Evolutionary conservation across 768 basidiomycete species (phyloP).

Genomic region (Boletus subcaerulescens): DNA sequence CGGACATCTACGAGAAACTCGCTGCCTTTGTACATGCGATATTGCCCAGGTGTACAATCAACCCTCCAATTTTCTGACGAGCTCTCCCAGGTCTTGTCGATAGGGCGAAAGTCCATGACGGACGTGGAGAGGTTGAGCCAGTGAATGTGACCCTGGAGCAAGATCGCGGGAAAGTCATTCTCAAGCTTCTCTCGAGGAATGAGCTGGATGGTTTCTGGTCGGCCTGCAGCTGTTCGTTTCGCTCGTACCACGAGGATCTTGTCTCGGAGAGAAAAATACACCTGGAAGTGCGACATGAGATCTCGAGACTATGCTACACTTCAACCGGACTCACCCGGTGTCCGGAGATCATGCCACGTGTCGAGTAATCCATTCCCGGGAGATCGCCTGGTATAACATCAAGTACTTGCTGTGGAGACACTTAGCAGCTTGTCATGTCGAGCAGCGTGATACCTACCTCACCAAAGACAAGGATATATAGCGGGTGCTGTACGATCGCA

Average conservation of each 20-base stretch:
- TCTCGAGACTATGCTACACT: not conserved
- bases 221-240: not conserved
- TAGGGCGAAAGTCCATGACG: slow-evolving; percentile 28
- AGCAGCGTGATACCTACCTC: slow-evolving; percentile 22
- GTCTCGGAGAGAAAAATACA: slow-evolving; percentile 23
- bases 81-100: slow-evolving; percentile 22
- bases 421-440: not conserved
- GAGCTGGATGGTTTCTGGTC: slow-evolving; percentile 14
- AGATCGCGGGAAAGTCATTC: slow-evolving; percentile 25
- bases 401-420: slow-evolving; percentile 2
- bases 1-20: slow-evolving; percentile 25
- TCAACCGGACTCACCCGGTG: slow-evolving; percentile 15
- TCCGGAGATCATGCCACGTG: slow-evolving; percentile 11
- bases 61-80: slow-evolving; percentile 29
- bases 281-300: slow-evolving; percentile 2
- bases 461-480: slow-evolving; percentile 32
- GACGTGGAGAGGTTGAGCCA: slow-evolving; percentile 28
- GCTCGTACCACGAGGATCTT: slow-evolving; percentile 23
- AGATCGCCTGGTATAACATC: slow-evolving; percentile 19
- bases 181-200: slow-evolving; percentile 23
- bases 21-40: slow-evolving; percentile 5
- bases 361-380: slow-evolving; percentile 24
- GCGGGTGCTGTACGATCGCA: slow-evolving; percentile 24
- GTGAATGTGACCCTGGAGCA: slow-evolving; percentile 26
- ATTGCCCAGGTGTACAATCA: slow-evolving; percentile 4